These are phyloP conservation scores for Xylaria curta DNA, from an alignment of 495 filamentous ascomycete genomes.

Conservation along the genomic window DNA sequence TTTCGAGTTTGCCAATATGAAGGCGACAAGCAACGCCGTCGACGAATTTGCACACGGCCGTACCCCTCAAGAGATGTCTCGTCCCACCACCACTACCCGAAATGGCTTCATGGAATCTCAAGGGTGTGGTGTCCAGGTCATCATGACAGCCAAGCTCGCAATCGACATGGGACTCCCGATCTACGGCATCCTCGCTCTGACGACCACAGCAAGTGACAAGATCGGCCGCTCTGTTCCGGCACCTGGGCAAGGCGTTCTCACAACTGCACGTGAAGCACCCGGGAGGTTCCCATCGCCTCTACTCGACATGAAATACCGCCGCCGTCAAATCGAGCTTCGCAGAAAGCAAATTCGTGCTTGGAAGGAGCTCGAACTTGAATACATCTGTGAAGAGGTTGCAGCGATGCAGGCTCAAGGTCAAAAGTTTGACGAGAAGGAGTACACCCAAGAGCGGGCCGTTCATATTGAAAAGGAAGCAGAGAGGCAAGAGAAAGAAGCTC, in stretches of 20 bases:
- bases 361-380: slow-evolving; percentile 93
- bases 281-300: slow-evolving; percentile 94
- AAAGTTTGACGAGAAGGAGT: slow-evolving; percentile 78
- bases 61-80: slow-evolving; percentile 96
- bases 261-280: slow-evolving; percentile 89
- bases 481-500: slow-evolving; percentile 89
- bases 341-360: slow-evolving; percentile 91
- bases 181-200: slow-evolving; percentile 91
- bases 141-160: slow-evolving; percentile 96
- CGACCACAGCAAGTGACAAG: slow-evolving; percentile 98
- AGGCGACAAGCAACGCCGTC: slow-evolving; percentile 95
- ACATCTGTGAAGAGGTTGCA: slow-evolving; percentile 86
- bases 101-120: slow-evolving; percentile 99
- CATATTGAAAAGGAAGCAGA: slow-evolving; percentile 90
- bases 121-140: slow-evolving; percentile 96
- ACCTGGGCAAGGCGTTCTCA: slow-evolving; percentile 95
- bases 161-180: slow-evolving; percentile 99
- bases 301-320: slow-evolving; percentile 95
- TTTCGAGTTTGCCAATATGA: slow-evolving; percentile 99
- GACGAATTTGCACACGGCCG: slow-evolving; percentile 95
- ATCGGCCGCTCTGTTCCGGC: slow-evolving; percentile 97
- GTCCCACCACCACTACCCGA: slow-evolving; percentile 93
- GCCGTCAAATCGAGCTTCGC: slow-evolving; percentile 89
- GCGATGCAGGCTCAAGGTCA: slow-evolving; percentile 85
- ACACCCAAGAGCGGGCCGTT: slow-evolving; percentile 79